Conservation (phyloP, 139 green algal genomes). For the Microglena sp. region DNA sequence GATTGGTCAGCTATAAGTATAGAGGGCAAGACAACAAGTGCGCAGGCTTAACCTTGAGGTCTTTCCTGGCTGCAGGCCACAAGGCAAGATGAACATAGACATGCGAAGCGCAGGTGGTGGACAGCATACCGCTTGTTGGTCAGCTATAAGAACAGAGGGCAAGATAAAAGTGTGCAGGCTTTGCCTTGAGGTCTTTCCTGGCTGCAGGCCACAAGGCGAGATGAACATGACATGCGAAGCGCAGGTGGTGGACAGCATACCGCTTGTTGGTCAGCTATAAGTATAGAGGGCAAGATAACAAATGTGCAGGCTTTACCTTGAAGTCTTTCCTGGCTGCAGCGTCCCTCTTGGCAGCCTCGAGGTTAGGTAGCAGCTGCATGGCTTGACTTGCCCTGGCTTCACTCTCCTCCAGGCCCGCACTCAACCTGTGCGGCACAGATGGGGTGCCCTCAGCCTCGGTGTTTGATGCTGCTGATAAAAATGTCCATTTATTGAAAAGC, state of each 20-base stretch:
- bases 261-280: background rate
- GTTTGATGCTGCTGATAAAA: background rate
- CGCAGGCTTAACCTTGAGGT: too few relatives aligned
- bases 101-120: too few relatives aligned
- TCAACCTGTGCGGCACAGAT: background rate
- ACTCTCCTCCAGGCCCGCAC: too few relatives aligned
- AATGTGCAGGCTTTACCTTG: background rate
- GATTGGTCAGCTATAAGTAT: too few relatives aligned
- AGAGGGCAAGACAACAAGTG: too few relatives aligned
- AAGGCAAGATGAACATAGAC: too few relatives aligned
- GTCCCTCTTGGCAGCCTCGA: conserved; percentile 5
- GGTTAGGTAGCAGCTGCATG: background rate
- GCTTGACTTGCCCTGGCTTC: background rate
- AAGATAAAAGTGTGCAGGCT: too few relatives aligned
- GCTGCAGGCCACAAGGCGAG: background rate
- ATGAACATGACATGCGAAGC: background rate
- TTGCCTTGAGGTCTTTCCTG: too few relatives aligned
- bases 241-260: background rate
- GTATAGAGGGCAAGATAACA: background rate
- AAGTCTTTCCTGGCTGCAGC: conserved; percentile 5
- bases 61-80: too few relatives aligned
- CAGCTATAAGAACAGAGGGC: too few relatives aligned
- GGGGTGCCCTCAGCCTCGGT: background rate
- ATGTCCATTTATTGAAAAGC: background rate
- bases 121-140: too few relatives aligned